These are phyloP conservation scores for Hyaloscypha bicolor DNA, from an alignment of 495 filamentous ascomycete species.

Conservation along the genomic window DNA sequence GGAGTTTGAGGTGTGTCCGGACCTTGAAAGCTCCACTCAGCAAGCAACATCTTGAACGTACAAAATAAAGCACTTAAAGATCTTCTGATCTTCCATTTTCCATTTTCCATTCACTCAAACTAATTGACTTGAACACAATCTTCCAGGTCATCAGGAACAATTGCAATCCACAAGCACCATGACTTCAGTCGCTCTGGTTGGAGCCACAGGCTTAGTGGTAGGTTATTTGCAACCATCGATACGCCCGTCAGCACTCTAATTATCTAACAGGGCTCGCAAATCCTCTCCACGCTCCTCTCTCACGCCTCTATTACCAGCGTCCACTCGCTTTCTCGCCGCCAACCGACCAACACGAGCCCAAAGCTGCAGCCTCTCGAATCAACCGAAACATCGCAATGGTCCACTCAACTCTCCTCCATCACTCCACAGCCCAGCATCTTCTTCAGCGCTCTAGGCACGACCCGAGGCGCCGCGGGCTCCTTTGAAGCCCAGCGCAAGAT, in stretches of 20 bases:
- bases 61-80: not conserved
- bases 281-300: conserved; percentile 50
- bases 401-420: conserved; percentile 47
- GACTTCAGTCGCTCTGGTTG: conserved; percentile 30
- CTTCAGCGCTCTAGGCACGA: conserved; percentile 62
- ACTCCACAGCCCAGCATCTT: conserved; percentile 54
- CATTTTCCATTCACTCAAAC: not conserved
- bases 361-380: conserved; percentile 45
- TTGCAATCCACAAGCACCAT: conserved; percentile 6
- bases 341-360: conserved; percentile 31
- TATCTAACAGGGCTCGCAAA: conserved; percentile 43
- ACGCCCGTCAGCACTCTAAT: not conserved
- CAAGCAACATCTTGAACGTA: not conserved
- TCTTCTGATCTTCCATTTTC: not conserved
- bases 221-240: not conserved
- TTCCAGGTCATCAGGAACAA: not conserved
- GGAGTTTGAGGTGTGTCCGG: not conserved
- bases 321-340: conserved; percentile 45
- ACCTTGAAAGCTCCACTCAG: not conserved
- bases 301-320: conserved; percentile 29
- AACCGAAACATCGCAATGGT: conserved; percentile 48
- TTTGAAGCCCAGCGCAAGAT: conserved; percentile 63
- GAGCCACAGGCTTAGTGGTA: conserved; percentile 32
- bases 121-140: not conserved
- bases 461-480: conserved; percentile 56